Conservation (phyloP, 2,329 filamentous ascomycete species). For the Colletotrichum theobromicola region DNA sequence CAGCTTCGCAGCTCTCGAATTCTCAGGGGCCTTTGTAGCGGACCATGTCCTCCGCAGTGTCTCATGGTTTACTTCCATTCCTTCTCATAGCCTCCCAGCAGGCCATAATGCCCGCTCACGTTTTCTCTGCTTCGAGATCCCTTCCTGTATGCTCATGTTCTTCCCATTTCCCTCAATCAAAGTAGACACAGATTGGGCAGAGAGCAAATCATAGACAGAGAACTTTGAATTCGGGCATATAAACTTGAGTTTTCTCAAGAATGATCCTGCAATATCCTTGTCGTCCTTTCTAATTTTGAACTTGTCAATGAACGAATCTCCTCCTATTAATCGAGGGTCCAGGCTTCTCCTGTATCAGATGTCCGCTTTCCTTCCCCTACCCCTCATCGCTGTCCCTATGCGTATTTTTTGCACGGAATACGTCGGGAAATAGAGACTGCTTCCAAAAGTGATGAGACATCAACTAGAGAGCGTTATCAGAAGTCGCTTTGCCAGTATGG, state of each 20-base stretch:
- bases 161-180: background rate
- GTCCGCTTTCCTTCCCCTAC: background rate
- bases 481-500: background rate
- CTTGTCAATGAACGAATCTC: background rate
- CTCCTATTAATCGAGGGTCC: accelerated
- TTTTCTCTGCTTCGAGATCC: accelerated
- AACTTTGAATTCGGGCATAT: accelerated
- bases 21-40: background rate
- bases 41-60: background rate
- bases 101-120: background rate
- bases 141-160: background rate
- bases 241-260: accelerated
- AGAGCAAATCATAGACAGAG: background rate
- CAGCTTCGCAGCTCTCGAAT: background rate
- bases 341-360: background rate
- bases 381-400: background rate
- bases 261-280: background rate
- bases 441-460: too few species aligned
- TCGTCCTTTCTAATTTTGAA: background rate
- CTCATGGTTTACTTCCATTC: background rate
- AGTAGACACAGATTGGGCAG: background rate
- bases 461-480: background rate
- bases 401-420: background rate
- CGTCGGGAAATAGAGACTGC: too few species aligned
- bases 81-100: background rate